Conservation (phyloP, 495 filamentous ascomycete genomes). For the Bombardia bombarda region DNA sequence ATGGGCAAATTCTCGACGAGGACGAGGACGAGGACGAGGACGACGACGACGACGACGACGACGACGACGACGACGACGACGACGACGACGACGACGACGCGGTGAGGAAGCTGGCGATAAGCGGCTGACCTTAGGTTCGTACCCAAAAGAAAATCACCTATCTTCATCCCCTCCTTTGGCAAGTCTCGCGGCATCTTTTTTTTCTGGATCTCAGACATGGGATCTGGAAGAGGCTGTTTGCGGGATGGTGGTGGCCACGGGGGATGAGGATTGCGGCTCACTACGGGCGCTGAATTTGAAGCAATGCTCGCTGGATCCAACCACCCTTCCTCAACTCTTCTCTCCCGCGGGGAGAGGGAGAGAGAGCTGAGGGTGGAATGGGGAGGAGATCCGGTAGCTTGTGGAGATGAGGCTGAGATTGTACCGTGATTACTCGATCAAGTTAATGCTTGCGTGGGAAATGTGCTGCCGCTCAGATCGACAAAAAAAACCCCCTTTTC, state of each 20-base stretch:
- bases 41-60: too few species aligned
- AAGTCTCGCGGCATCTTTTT: not conserved
- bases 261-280: slow-evolving; percentile 54
- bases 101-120: not conserved
- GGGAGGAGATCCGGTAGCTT: slow-evolving; percentile 24
- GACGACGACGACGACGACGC: too few species aligned
- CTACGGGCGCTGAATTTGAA: slow-evolving; percentile 70
- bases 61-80: too few species aligned
- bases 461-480: slow-evolving; percentile 71
- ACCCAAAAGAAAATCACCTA: slow-evolving; percentile 9
- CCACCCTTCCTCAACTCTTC: slow-evolving; percentile 25
- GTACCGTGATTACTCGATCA: slow-evolving; percentile 89
- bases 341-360: slow-evolving; percentile 3
- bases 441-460: slow-evolving; percentile 94
- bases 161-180: not conserved
- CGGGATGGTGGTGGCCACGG: not conserved
- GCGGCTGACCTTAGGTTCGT: slow-evolving; percentile 14
- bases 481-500: slow-evolving; percentile 11
- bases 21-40: too few species aligned
- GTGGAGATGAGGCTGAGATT: slow-evolving; percentile 70
- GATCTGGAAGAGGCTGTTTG: not conserved
- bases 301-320: slow-evolving; percentile 38
- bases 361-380: too few species aligned
- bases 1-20: too few species aligned
- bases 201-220: not conserved